A percentile compares a stretch with the other conserved stretches of the same genome.
Evolutionary conservation across 352 stramenopile genomes (phyloP).

Genomic region (Phytopythium mirpurense): DNA sequence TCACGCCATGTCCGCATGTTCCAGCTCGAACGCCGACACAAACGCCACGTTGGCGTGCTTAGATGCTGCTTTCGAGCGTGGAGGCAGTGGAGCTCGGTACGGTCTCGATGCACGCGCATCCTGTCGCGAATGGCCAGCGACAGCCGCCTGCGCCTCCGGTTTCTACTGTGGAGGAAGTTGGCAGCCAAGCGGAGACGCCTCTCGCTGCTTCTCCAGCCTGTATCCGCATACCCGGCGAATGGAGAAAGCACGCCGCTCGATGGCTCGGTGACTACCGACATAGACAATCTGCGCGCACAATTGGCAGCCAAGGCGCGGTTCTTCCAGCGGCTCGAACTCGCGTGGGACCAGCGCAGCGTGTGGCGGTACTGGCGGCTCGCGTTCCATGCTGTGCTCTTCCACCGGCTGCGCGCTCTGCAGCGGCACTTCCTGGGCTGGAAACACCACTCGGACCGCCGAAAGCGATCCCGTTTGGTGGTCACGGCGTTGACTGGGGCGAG

Average conservation of each 20-base stretch:
- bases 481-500: conserved; percentile 11
- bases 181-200: conserved; percentile 20
- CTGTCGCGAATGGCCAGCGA: conserved; percentile 28
- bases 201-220: conserved; percentile 15
- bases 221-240: neutral
- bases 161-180: conserved; percentile 48
- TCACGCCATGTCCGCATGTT: conserved; percentile 20
- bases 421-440: conserved; percentile 29
- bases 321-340: conserved; percentile 43
- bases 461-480: conserved; percentile 15
- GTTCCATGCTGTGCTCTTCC: conserved; percentile 62
- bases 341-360: conserved; percentile 28
- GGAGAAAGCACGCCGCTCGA: neutral
- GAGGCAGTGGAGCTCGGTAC: conserved; percentile 22
- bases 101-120: conserved; percentile 26
- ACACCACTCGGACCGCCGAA: conserved; percentile 11
- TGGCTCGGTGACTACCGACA: neutral
- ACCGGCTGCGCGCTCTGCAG: conserved; percentile 37
- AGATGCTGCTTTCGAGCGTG: conserved; percentile 23
- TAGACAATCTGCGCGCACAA: conserved; percentile 9
- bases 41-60: conserved; percentile 7
- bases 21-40: conserved; percentile 8
- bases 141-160: conserved; percentile 39
- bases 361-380: conserved; percentile 56
- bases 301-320: conserved; percentile 34